Evolutionary conservation across 164 flowering plant genomes (phyloP), one percentile per base, ranked within the genome.

Genomic region (Echeveria elegans): DNA sequence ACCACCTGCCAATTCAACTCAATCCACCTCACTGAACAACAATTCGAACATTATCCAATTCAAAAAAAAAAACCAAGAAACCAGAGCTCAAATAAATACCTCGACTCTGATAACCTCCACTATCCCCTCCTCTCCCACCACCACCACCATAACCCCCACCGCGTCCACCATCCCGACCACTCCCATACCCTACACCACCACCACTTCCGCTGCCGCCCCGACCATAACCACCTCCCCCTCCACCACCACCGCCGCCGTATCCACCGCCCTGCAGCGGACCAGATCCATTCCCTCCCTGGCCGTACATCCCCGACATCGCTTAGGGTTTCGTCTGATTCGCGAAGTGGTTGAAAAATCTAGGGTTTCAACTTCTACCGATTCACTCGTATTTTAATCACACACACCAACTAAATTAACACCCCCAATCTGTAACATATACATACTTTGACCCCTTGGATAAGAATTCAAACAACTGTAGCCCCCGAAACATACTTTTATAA

Each of bases 281-380:
- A 66, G 79, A 71, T 30, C 77, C 85, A 31, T 79, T 86, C 24
- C 86, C 85, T 21, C 81, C 87, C 63, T 82, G 80, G 66, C 88
- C 88, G 74, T 68, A 65, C 75, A 65, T 64, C 34, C 26, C 71
- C 23, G 65, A 72, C 70, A 66, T 30, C 30, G 30, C 29, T 50
- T 53, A 58, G 66, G 69, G 59, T 56, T 70, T 56, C 68, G 48
- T 37, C 8, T 23, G 14, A 2, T 53, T 12, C 30, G 11, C 30
- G 18, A 56, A 28, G 61, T 10, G 58, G 12, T 52, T 21, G 61
- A 26, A 28, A 43, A 56, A 56, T 4, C 30, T 53, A 56, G 61
- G 32, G 32, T 29, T 56, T 56, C 32, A 4, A 56, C 0, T n/a
- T n/a, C n/a, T n/a, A n/a, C 8, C 32, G 61, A 56, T 29, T 2